phyloP scores from a whole-genome alignment of 2,329 filamentous ascomycete species.

The Xylariales sp. region DNA sequence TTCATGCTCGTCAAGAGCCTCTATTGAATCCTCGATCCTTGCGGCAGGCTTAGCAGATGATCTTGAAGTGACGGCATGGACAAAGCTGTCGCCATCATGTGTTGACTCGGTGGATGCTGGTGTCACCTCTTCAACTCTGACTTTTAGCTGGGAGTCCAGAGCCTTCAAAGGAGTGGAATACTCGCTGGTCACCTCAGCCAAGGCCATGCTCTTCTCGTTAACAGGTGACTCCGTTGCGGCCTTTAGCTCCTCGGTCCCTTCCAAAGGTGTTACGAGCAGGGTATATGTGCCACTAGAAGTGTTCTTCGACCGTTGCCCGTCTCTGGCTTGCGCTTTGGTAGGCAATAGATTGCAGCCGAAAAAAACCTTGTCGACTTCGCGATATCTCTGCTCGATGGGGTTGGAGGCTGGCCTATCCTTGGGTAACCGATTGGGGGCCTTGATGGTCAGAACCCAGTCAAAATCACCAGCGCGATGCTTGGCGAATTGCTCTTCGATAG shows the following conservation, averaged over 20 bases:
- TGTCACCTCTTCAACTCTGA: constrained; percentile 11
- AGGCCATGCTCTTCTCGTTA: constrained; percentile 16
- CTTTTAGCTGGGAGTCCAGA: constrained; percentile 6
- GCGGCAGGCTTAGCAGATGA: constrained; percentile 28
- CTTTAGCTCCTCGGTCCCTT: constrained; percentile 18
- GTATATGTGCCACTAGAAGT: constrained; percentile 35
- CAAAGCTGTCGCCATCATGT: constrained; percentile 28
- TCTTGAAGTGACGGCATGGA: constrained; percentile 30
- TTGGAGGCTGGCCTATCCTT: background rate
- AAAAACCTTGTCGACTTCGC: constrained; percentile 28
- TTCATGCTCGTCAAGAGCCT: constrained; percentile 57
- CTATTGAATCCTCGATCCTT: constrained; percentile 60
- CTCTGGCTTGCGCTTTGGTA: constrained; percentile 24
- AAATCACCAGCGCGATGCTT: constrained; percentile 26
- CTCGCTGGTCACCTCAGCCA: constrained; percentile 11
- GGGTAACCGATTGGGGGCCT: constrained; percentile 5
- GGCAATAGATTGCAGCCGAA: constrained; percentile 51
- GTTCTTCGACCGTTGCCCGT: constrained; percentile 16
- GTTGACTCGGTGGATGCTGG: constrained; percentile 22
- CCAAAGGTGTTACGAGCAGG: constrained; percentile 32
- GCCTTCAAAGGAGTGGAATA: constrained; percentile 15
- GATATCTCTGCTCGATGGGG: constrained; percentile 1
- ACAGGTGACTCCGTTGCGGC: constrained; percentile 5
- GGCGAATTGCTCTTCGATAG: constrained; percentile 23
- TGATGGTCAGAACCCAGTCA: constrained; percentile 26